phyloP scores from a whole-genome alignment of 2,329 filamentous ascomycete genomes.

The Monilinia aucupariae region DNA sequence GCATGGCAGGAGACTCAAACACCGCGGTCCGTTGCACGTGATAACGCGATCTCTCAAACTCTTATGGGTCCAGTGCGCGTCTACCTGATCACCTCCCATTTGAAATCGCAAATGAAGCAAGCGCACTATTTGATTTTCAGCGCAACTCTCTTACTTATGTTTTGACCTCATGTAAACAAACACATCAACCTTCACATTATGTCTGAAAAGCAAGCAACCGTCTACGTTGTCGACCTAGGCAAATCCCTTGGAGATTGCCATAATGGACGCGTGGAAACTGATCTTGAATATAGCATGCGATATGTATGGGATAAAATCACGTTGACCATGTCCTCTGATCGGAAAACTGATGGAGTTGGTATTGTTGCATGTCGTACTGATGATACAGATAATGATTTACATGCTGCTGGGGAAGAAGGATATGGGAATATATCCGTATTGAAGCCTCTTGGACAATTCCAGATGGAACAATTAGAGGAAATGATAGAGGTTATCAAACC shows the following conservation, averaged over 20 bases:
- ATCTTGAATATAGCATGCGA: conserved; percentile 83
- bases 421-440: conserved; percentile 81
- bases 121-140: background rate
- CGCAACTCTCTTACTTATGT: background rate
- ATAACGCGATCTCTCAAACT: background rate
- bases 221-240: conserved; percentile 88
- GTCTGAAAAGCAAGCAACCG: conserved; percentile 87
- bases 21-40: conserved; percentile 13
- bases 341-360: conserved; percentile 71
- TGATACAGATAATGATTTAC: conserved; percentile 62
- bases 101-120: background rate
- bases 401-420: conserved; percentile 49
- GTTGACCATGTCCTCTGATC: conserved; percentile 58
- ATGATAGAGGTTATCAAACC: conserved; percentile 61
- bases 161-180: background rate
- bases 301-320: conserved; percentile 95
- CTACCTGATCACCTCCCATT: conserved; percentile 3
- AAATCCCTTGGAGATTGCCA: conserved; percentile 72
- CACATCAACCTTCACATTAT: conserved; percentile 48
- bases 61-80: background rate
- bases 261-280: conserved; percentile 66
- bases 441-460: conserved; percentile 57
- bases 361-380: conserved; percentile 81
- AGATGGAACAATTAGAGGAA: conserved; percentile 62
- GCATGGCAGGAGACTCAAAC: background rate